phyloP scores from a whole-genome alignment of 2,329 filamentous ascomycete species.

The Amauroascus niger region DNA sequence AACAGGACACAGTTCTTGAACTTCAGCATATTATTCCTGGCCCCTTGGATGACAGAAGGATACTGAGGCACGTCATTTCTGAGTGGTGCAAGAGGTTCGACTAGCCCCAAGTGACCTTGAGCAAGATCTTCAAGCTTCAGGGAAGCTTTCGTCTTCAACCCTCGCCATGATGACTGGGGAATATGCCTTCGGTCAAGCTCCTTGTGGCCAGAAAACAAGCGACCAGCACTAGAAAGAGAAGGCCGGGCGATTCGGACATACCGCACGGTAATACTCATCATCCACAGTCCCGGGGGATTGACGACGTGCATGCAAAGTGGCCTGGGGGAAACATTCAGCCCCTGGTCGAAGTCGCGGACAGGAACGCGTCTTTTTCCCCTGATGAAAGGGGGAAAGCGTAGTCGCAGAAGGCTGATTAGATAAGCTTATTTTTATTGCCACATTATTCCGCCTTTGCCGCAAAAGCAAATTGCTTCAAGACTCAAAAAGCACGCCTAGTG shows the following conservation, averaged over 20 bases:
- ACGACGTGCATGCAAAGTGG: neutral
- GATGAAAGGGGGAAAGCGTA: neutral
- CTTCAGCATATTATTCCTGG: constrained; percentile 76
- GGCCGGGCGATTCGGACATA: constrained; percentile 7
- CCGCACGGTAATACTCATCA: constrained; percentile 10
- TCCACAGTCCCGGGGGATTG: constrained; percentile 1
- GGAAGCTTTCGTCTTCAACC: constrained; percentile 31
- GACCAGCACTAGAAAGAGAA: neutral
- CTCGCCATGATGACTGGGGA: constrained; percentile 17
- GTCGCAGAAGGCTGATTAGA: neutral
- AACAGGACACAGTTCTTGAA: constrained; percentile 85
- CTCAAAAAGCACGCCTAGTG: neutral
- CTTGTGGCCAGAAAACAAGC: neutral
- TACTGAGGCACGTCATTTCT: constrained; percentile 51
- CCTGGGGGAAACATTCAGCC: neutral
- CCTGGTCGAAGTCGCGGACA: neutral
- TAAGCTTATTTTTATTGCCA: constrained; percentile 1
- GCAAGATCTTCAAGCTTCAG: constrained; percentile 43
- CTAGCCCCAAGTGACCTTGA: constrained; percentile 45
- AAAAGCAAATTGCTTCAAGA: neutral
- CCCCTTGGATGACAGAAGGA: constrained; percentile 81
- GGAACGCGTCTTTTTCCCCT: neutral
- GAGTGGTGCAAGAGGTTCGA: constrained; percentile 34
- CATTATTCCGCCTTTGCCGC: neutral
- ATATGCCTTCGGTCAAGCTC: neutral